A percentile compares a stretch with the other conserved stretches of the same genome.
phyloP scores from a whole-genome alignment of 768 basidiomycete species.

The Tylopilus sp. region DNA sequence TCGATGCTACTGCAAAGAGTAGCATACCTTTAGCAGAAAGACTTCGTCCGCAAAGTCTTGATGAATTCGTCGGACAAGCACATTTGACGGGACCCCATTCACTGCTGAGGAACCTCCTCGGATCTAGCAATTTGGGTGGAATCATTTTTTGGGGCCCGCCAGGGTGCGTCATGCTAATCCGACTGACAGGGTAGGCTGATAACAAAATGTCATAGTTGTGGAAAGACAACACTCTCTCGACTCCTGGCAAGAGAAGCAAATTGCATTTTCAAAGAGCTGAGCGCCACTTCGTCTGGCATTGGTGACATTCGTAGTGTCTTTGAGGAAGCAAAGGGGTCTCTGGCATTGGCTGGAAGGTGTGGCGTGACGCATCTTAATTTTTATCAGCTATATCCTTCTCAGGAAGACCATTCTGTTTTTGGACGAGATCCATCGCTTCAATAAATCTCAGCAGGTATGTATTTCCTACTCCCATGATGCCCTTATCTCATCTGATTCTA shows the following conservation, averaged over 20 bases:
- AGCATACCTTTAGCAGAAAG: slow-evolving; percentile 67
- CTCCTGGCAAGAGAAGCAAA: slow-evolving; percentile 59
- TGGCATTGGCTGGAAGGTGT: slow-evolving; percentile 64
- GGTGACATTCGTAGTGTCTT: slow-evolving; percentile 71
- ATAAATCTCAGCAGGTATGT: slow-evolving; percentile 62
- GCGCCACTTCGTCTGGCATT: slow-evolving; percentile 66
- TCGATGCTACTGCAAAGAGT: slow-evolving; percentile 20
- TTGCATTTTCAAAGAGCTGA: slow-evolving; percentile 70
- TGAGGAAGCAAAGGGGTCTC: slow-evolving; percentile 67
- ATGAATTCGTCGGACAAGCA: slow-evolving; percentile 70
- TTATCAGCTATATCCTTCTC: slow-evolving; percentile 3
- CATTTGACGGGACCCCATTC: slow-evolving; percentile 59
- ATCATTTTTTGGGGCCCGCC: slow-evolving; percentile 76
- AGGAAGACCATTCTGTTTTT: slow-evolving; percentile 76
- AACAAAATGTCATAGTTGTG: slow-evolving; percentile 41
- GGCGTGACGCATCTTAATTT: slow-evolving; percentile 2
- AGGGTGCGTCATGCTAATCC: slow-evolving; percentile 39
- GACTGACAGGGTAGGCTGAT: background rate
- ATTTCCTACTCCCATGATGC: background rate
- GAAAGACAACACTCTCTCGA: slow-evolving; percentile 75
- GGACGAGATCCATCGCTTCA: slow-evolving; percentile 84
- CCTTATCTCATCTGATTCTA: slow-evolving; percentile 27
- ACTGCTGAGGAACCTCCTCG: slow-evolving; percentile 50
- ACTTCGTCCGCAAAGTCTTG: slow-evolving; percentile 59
- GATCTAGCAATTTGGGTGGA: slow-evolving; percentile 52